Evolutionary conservation across 2,329 filamentous ascomycete species (phyloP).

Genomic region (Colletotrichum sp.): DNA sequence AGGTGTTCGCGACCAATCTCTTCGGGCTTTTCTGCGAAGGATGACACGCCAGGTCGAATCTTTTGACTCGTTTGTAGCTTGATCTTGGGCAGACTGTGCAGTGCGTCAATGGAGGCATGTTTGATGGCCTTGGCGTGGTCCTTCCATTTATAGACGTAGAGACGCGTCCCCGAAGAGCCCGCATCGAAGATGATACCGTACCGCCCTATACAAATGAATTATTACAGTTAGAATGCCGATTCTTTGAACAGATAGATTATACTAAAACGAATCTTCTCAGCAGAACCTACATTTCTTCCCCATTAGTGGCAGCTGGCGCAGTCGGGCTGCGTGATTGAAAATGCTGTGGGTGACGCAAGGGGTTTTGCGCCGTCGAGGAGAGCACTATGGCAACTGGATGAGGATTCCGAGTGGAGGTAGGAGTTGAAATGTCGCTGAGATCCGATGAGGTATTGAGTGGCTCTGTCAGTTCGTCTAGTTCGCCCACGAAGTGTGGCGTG

Average conservation of each 20-base stretch:
- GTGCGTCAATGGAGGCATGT: conserved; percentile 56
- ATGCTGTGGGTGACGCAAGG: background rate
- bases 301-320: conserved; percentile 26
- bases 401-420: background rate
- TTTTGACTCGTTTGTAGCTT: conserved; percentile 91
- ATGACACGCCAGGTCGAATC: conserved; percentile 90
- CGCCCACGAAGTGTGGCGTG: background rate
- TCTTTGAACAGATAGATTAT: background rate
- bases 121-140: conserved; percentile 68
- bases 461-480: background rate
- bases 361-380: background rate
- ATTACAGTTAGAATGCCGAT: background rate
- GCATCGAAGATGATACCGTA: conserved; percentile 98
- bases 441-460: background rate
- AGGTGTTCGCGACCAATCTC: conserved; percentile 84
- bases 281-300: conserved; percentile 39
- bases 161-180: conserved; percentile 93
- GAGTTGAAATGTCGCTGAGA: background rate
- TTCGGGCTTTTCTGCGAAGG: conserved; percentile 79
- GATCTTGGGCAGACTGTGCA: conserved; percentile 77
- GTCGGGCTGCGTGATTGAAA: background rate
- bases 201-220: conserved; percentile 49
- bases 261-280: background rate
- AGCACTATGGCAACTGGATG: background rate
- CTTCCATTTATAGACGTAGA: conserved; percentile 95